Evolutionary conservation across 306 rosid species (phyloP).

Genomic region (Corylus americana): DNA sequence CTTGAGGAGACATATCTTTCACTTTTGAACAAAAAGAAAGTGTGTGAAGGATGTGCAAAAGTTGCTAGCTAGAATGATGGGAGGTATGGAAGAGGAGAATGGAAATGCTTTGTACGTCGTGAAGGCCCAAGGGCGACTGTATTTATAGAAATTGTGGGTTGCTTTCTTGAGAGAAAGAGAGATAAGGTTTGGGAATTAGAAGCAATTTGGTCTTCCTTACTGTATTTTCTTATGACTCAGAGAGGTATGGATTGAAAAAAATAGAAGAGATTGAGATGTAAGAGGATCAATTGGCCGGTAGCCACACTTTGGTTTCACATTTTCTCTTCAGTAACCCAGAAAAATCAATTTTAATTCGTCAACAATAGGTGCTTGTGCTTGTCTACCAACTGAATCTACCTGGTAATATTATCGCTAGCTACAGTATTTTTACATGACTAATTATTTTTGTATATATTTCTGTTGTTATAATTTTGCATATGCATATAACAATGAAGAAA

Average conservation of each 20-base stretch:
- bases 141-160: constrained; percentile 35
- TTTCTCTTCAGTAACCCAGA: neutral
- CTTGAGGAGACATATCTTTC: constrained; percentile 35
- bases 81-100: constrained; percentile 36
- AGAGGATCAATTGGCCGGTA: constrained; percentile 28
- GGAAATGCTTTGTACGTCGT: neutral
- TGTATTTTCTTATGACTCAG: constrained; percentile 14
- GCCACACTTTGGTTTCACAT: constrained; percentile 30
- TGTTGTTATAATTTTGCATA: too few species aligned
- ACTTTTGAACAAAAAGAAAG: constrained; percentile 16
- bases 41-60: constrained; percentile 8
- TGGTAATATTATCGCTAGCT: too few species aligned
- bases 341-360: constrained; percentile 20
- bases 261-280: constrained; percentile 30
- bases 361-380: constrained; percentile 16
- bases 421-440: neutral
- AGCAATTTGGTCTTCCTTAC: constrained; percentile 18
- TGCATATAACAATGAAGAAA: too few species aligned
- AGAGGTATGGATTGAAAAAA: constrained; percentile 15
- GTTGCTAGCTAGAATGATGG: neutral
- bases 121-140: neutral
- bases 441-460: too few species aligned
- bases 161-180: constrained; percentile 22
- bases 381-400: too few species aligned
- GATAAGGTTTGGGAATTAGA: constrained; percentile 9